Percentiles rank a stretch among this genome's conserved stretches.
Conservation (phyloP, 129 eudicot species). For the Logfia minima region DNA sequence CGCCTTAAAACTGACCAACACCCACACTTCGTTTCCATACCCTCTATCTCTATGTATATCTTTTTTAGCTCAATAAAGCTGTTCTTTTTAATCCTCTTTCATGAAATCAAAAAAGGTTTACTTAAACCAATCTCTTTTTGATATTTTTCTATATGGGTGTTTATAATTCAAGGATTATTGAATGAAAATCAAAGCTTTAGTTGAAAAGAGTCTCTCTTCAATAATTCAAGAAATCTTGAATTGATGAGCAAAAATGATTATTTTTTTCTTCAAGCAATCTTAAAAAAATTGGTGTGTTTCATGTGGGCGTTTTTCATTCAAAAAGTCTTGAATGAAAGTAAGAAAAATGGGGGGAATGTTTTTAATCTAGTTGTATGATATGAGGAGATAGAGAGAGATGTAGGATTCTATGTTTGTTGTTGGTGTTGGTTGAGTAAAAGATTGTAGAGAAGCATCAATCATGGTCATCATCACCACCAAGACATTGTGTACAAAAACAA, state of each 20-base stretch:
- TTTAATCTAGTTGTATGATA: constrained; percentile 20
- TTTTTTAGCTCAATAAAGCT: constrained; percentile 3
- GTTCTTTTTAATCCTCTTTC: constrained; percentile 3
- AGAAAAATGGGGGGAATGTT: constrained; percentile 24
- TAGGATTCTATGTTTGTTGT: constrained; percentile 31
- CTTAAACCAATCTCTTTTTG: neutral
- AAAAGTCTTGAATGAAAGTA: constrained; percentile 23
- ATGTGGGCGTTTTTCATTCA: constrained; percentile 26
- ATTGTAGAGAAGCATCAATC: constrained; percentile 51
- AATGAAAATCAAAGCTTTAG: constrained; percentile 26
- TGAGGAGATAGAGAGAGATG: constrained; percentile 35
- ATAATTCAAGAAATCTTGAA: constrained; percentile 13
- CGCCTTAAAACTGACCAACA: constrained; percentile 79
- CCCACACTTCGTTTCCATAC: constrained; percentile 78
- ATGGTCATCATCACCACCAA: constrained; percentile 59
- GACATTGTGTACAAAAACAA: constrained; percentile 74
- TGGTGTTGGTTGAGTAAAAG: constrained; percentile 46
- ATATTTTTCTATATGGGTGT: constrained; percentile 8
- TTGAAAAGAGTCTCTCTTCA: neutral
- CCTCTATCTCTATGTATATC: neutral
- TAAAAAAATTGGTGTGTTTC: constrained; percentile 15
- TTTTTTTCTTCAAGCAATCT: neutral
- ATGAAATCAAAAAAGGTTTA: neutral
- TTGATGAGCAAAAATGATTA: neutral
- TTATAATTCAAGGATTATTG: constrained; percentile 16